Evolutionary conservation across 768 basidiomycete genomes (phyloP).

Genomic region (Lactifluus echinatus): DNA sequence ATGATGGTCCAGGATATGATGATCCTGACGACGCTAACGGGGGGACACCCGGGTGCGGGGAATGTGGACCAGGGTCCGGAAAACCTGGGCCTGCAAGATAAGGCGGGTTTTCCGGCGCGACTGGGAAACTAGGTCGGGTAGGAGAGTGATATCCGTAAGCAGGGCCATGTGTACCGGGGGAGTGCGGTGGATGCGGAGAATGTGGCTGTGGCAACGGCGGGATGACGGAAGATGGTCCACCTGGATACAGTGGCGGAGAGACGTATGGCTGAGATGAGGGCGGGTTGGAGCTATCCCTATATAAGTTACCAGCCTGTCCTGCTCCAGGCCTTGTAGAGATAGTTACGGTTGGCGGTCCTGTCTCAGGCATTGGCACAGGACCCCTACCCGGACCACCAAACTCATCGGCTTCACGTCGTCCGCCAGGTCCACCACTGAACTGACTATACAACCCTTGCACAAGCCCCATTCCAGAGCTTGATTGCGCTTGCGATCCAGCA

Average conservation of each 20-base stretch:
- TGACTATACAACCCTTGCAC: slow-evolving; percentile 30
- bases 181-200: neutral
- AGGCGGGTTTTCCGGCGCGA: neutral
- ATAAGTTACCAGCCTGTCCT: neutral
- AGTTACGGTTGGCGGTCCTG: neutral
- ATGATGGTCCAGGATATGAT: slow-evolving; percentile 5
- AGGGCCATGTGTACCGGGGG: neutral
- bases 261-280: neutral
- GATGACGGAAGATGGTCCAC: neutral
- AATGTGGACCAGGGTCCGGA: neutral
- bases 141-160: neutral
- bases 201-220: neutral
- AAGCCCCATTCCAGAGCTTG: slow-evolving; percentile 37
- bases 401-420: slow-evolving; percentile 6
- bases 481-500: slow-evolving; percentile 43
- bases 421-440: slow-evolving; percentile 26
- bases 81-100: neutral
- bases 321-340: neutral
- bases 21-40: neutral
- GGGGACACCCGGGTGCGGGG: neutral
- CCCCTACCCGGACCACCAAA: neutral
- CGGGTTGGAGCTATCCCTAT: neutral
- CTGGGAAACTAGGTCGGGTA: neutral
- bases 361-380: neutral
- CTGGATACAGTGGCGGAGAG: slow-evolving; percentile 2